A percentile compares a stretch with the other conserved stretches of the same genome.
Evolutionary conservation across 2,329 filamentous ascomycete species (phyloP).

Genomic region (Juglanconis sp.): DNA sequence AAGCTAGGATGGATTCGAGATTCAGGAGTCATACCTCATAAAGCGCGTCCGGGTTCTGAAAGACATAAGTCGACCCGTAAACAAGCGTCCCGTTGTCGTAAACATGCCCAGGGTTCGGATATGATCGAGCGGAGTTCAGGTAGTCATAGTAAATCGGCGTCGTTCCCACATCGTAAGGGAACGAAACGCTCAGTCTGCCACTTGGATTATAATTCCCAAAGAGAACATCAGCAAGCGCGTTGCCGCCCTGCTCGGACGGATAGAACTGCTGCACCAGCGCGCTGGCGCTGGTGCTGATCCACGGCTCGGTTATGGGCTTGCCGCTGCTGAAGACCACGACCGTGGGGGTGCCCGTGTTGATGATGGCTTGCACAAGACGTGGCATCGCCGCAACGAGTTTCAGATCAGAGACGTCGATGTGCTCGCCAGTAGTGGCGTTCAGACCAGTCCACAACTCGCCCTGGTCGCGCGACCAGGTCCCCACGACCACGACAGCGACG

Average conservation of each 20-base stretch:
- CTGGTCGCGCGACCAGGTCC: slow-evolving; percentile 74
- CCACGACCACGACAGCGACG: slow-evolving; percentile 70
- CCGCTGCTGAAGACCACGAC: slow-evolving; percentile 67
- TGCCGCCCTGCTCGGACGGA: slow-evolving; percentile 65
- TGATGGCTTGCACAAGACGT: slow-evolving; percentile 62
- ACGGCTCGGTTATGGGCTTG: slow-evolving; percentile 70
- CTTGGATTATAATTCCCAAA: slow-evolving; percentile 64
- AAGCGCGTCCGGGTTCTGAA: slow-evolving; percentile 55
- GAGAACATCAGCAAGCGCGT: slow-evolving; percentile 63
- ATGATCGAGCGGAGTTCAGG: slow-evolving; percentile 60
- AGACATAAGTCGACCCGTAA: slow-evolving; percentile 65
- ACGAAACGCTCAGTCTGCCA: slow-evolving; percentile 63
- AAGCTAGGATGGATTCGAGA: background rate
- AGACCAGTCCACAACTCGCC: slow-evolving; percentile 66
- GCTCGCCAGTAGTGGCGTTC: slow-evolving; percentile 73
- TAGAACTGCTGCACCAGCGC: slow-evolving; percentile 75
- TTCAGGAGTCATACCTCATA: slow-evolving; percentile 38
- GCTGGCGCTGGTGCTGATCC: slow-evolving; percentile 63
- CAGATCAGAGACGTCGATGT: slow-evolving; percentile 63
- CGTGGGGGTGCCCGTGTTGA: slow-evolving; percentile 64
- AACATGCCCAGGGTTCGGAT: slow-evolving; percentile 49
- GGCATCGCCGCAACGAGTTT: slow-evolving; percentile 69
- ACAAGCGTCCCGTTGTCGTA: slow-evolving; percentile 57
- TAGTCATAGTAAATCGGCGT: slow-evolving; percentile 71
- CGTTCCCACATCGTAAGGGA: slow-evolving; percentile 65